Evolutionary conservation across 495 filamentous ascomycete species (phyloP), one percentile per base, ranked within the genome.

Genomic region (Daldinia grandis): DNA sequence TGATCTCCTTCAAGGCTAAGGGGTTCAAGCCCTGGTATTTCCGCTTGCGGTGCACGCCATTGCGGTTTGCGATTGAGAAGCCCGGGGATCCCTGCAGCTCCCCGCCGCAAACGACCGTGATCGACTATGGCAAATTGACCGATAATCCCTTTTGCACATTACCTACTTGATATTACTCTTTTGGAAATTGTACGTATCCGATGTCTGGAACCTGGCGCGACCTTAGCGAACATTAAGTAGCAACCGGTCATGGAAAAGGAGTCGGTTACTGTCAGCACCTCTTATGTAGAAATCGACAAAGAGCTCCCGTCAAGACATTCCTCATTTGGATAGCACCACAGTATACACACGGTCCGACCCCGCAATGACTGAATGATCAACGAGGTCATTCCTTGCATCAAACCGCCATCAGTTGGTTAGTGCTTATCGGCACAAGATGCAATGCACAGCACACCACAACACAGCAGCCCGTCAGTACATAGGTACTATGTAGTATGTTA

Each of bases 1-100:
- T 73, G 71, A 73, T 73, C 71, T 58, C 19, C 71, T 66, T 19
- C 71, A 62, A 66, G 62, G 71, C 57, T 62, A 59, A 50, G 71
- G 65, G 62, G 62, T 54, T 25, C 21, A 25, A 12, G 51, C 47
- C 69, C 69, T 72, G 64, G 65, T 62, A 63, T 73, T 73, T 73
- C 71, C 71, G 65, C 71, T 65, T 69, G 66, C 66, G 57, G 71
- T 57, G 35, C 64, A 66, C 62, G 62, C 66, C 38, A 73, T 69
- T 69, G 66, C 53, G 28, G 57, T 69, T 73, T 66, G 38, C 64
- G 69, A 72, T 72, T 40, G 6, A 60, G 60, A 15, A 38, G 51
- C 51, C 66, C 33, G 42, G 66, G 66, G 62, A 38, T 49, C 71
- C 71, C 38, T 69, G 62, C 25, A 44, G 12, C 28, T 50, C 57